Evolutionary conservation across 1,284 basidiomycete genomes (phyloP).

Genomic region (Naganishia liquefaciens): DNA sequence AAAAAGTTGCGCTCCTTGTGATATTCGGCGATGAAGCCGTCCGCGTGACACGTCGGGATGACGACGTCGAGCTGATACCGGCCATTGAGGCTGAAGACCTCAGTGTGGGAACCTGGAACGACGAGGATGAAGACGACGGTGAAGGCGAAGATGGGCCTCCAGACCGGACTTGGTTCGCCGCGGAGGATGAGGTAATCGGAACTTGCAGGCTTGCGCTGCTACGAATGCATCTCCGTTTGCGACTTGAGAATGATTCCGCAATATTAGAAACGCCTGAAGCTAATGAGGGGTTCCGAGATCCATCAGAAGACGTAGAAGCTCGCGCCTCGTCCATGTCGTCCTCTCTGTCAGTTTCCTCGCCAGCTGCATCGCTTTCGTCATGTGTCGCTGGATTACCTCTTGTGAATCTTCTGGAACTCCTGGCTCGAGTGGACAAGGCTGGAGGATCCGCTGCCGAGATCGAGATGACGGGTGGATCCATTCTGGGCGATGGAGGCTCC

Average conservation of each 20-base stretch:
- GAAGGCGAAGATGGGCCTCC: slow-evolving; percentile 4
- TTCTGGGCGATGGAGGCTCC: not conserved
- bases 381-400: not conserved
- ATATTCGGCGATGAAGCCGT: slow-evolving; percentile 19
- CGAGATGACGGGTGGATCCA: not conserved
- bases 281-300: not conserved
- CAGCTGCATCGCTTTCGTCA: not conserved
- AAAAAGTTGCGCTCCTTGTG: slow-evolving; percentile 14
- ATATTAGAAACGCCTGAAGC: slow-evolving; percentile 3
- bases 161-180: not conserved
- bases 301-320: not conserved
- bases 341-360: slow-evolving; percentile 20
- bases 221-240: slow-evolving; percentile 24
- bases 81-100: slow-evolving; percentile 12
- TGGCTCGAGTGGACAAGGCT: slow-evolving; percentile 13
- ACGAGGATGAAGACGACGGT: slow-evolving; percentile 1
- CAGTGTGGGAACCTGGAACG: slow-evolving; percentile 18
- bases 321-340: slow-evolving; percentile 7
- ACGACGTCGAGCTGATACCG: not conserved
- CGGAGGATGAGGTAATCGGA: slow-evolving; percentile 2
- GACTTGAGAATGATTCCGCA: not conserved
- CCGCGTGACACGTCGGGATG: slow-evolving; percentile 10
- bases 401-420: not conserved
- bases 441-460: slow-evolving; percentile 21
- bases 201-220: slow-evolving; percentile 20